Evolutionary conservation across 2,329 filamentous ascomycete species (phyloP).

Genomic region (Helicocarpus griseus): DNA sequence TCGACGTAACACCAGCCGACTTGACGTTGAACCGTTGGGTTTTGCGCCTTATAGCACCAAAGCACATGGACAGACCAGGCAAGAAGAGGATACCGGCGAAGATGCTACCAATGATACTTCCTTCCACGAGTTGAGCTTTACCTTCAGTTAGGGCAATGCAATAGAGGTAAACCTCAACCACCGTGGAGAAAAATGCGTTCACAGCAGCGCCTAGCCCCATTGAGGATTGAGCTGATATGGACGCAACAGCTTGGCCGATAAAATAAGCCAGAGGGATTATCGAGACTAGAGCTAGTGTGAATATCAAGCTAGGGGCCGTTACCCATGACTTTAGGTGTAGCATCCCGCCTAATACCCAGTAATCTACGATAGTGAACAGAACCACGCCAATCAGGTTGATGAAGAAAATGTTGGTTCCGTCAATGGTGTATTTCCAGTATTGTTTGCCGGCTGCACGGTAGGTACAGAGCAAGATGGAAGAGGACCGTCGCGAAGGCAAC

Average conservation of each 20-base stretch:
- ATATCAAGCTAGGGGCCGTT: slow-evolving; percentile 77
- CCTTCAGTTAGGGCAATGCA: slow-evolving; percentile 88
- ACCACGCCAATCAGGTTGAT: slow-evolving; percentile 94
- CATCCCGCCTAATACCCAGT: slow-evolving; percentile 62
- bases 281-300: slow-evolving; percentile 72
- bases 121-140: slow-evolving; percentile 87
- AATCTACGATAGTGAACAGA: slow-evolving; percentile 90
- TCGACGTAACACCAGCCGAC: slow-evolving; percentile 92
- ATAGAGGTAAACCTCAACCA: slow-evolving; percentile 96
- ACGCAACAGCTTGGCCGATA: slow-evolving; percentile 95
- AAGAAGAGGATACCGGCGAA: slow-evolving; percentile 94
- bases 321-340: slow-evolving; percentile 62
- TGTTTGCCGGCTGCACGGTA: slow-evolving; percentile 89
- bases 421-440: slow-evolving; percentile 99
- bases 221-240: slow-evolving; percentile 94
- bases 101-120: slow-evolving; percentile 94
- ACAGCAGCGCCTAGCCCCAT: slow-evolving; percentile 96
- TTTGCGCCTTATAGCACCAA: slow-evolving; percentile 93
- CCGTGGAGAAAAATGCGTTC: slow-evolving; percentile 95
- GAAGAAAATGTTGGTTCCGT: slow-evolving; percentile 97
- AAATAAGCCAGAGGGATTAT: slow-evolving; percentile 97
- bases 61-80: slow-evolving; percentile 95
- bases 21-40: slow-evolving; percentile 96
- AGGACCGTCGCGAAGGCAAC: slow-evolving; percentile 59
- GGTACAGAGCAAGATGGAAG: slow-evolving; percentile 87